Evolutionary conservation across 768 basidiomycete species (phyloP), one percentile per base, ranked within the genome.

Genomic region (Multifurca ochricompacta): DNA sequence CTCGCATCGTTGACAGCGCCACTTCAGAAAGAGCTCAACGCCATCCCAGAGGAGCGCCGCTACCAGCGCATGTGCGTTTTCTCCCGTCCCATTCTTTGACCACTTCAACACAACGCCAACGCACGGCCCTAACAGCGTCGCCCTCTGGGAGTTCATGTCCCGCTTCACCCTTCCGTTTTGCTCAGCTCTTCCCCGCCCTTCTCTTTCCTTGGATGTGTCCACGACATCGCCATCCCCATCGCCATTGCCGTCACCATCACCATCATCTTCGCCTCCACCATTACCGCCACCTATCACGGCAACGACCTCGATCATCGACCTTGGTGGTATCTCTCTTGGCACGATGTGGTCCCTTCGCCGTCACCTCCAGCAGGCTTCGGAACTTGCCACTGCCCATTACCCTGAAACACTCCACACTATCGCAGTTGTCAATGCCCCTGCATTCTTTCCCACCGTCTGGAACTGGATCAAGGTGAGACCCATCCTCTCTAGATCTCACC

Each of bases 391-490:
- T 0, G 85, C 85, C 7, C 83, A 89, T 62, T 91, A 91, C 65
- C 87, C 89, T 1, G 89, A 91, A 67, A 88, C 87, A 0, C 71
- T 90, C 37, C 71, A 77, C 61, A 74, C 77, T 32, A 78, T 84
- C 61, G 82, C 75, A 10, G 68, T 92, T 50, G 81, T 92, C 50
- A 91, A 91, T 59, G 82, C 87, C 0, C 90, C 91, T 0, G 72
- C 80, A 0, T 92, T 90, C 73, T 92, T 92, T 67, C 79, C 84
- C 3, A 87, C 83, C 2, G 73, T 91, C 9, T 92, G 89, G 89
- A 76, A 75, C 30, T 91, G 89, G 89, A 75, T 91, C 65, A 88
- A 87, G 73, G 84, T 81, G 54, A 36, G 70, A n/a, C n/a, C 55
- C 19, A 5, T 18, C 41, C 35, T 14, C n/a, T n/a, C n/a, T n/a